Evolutionary conservation across 768 basidiomycete genomes (phyloP), one percentile per base, ranked within the genome.

Genomic region (Lactarius hatsudake): DNA sequence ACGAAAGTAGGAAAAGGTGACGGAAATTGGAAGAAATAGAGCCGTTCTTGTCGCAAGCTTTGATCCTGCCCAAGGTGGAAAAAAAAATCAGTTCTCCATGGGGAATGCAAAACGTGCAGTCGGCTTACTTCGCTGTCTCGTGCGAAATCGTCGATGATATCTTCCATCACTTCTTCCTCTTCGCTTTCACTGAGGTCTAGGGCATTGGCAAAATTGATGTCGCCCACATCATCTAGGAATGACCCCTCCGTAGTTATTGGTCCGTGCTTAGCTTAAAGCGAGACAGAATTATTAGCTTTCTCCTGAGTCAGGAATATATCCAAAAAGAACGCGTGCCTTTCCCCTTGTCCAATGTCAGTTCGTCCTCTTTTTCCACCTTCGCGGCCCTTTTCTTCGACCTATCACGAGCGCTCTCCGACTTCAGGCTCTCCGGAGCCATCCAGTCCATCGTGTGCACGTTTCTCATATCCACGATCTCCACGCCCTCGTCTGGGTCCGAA

Each of bases 1-100:
- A 79, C 66, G 77, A 95, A 95, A 5, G 79, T 82, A 0, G 94
- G 94, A 76, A 97, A 95, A 0, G 93, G 91, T 10, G 81, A 75
- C 0, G 95, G 95, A 72, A 96, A 96, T 74, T 96, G 94, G 79
- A 96, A 95, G 71, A 94, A 88, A 73, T 91, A 96, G 4, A 96
- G 78, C 23, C 83, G 81, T 62, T 92, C 88, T 75, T 86, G 87
- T 61, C 81, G 81, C 43, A 82, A 70, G 59, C 79, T 74, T 32
- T 80, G 72, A 64, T 85, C 84, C 86, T 88, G 71, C 26, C 56
- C 36, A 61, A 43, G 12, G 62, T 36, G 30, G n/a, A 32, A 48
- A 63, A 32, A 3, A 62, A n/a, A 45, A 13, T 61, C 20, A 62
- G 66, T 56, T 30, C 48, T 43, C 59, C 56, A 38, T 36, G 36